These are phyloP conservation scores for Annulohypoxylon bovei DNA, from an alignment of 495 filamentous ascomycete species.

Conservation along the genomic window DNA sequence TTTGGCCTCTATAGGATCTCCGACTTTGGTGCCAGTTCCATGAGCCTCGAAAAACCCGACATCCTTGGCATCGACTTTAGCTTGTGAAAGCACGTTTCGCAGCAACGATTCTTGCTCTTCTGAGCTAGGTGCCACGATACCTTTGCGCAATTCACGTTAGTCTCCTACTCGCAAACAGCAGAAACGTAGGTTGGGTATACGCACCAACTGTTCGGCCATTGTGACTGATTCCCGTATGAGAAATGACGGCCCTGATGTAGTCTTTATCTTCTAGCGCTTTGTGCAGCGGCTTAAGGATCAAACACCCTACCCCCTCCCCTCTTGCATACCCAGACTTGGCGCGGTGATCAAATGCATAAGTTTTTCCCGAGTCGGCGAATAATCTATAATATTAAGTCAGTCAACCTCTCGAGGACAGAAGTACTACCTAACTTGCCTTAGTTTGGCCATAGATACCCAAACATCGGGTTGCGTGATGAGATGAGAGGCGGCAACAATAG, in stretches of 20 bases:
- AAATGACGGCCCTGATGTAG: conserved; percentile 66
- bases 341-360: conserved; percentile 54
- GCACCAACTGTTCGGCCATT: conserved; percentile 61
- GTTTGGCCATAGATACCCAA: conserved; percentile 52
- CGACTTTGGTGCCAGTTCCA: conserved; percentile 49
- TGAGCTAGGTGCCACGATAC: conserved; percentile 63
- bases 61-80: conserved; percentile 52
- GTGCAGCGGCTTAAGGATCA: conserved; percentile 64
- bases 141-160: conserved; percentile 29
- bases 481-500: conserved; percentile 59
- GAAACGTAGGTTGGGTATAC: conserved; percentile 52
- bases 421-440: conserved; percentile 15
- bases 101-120: conserved; percentile 56
- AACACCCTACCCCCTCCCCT: conserved; percentile 54
- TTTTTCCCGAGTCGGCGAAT: conserved; percentile 52
- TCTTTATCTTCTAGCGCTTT: conserved; percentile 64
- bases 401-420: not conserved
- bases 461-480: conserved; percentile 55
- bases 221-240: conserved; percentile 62
- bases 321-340: conserved; percentile 57
- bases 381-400: conserved; percentile 34
- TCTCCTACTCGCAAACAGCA: not conserved
- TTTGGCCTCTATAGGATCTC: conserved; percentile 58
- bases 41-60: conserved; percentile 52
- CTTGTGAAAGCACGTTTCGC: conserved; percentile 34